Conservation (phyloP, 352 stramenopile genomes). For the Phytophthora uliginosa region DNA sequence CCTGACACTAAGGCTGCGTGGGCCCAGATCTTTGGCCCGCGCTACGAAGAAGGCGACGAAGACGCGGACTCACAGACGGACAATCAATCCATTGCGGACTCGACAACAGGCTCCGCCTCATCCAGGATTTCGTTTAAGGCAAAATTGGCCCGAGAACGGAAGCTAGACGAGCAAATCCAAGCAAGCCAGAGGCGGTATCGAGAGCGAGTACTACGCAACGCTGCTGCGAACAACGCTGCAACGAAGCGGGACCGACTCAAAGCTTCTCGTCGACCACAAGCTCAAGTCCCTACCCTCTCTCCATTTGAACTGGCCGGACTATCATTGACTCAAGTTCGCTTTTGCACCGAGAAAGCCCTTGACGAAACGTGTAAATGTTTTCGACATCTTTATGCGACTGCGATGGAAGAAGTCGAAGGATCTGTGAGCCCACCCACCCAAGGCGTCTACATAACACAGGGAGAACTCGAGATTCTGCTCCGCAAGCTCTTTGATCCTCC, state of each 20-base stretch:
- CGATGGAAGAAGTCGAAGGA: slow-evolving; percentile 22
- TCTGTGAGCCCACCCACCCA: neutral
- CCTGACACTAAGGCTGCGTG: slow-evolving; percentile 53
- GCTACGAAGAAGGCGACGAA: slow-evolving; percentile 55
- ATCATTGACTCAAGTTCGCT: slow-evolving; percentile 59
- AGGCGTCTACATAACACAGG: slow-evolving; percentile 66
- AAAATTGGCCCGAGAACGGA: slow-evolving; percentile 53
- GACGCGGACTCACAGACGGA: neutral
- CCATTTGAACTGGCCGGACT: slow-evolving; percentile 54
- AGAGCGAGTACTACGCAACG: slow-evolving; percentile 27
- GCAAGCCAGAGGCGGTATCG: slow-evolving; percentile 39
- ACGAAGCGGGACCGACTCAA: neutral
- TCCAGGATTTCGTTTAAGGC: slow-evolving; percentile 36
- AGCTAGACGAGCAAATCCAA: slow-evolving; percentile 59
- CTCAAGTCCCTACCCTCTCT: slow-evolving; percentile 7
- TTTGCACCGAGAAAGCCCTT: slow-evolving; percentile 67
- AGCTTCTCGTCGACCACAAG: slow-evolving; percentile 12
- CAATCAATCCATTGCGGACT: slow-evolving; percentile 9
- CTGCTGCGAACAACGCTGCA: slow-evolving; percentile 11
- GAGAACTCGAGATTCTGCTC: slow-evolving; percentile 62
- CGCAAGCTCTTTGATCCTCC: slow-evolving; percentile 31
- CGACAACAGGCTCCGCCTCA: slow-evolving; percentile 11
- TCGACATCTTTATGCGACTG: slow-evolving; percentile 44
- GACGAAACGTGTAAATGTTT: slow-evolving; percentile 51
- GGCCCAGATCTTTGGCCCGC: slow-evolving; percentile 65